Evolutionary conservation across 1,139 yeast genomes (phyloP), one percentile per base, ranked within the genome.

Genomic region (Lodderomyces beijingensis): DNA sequence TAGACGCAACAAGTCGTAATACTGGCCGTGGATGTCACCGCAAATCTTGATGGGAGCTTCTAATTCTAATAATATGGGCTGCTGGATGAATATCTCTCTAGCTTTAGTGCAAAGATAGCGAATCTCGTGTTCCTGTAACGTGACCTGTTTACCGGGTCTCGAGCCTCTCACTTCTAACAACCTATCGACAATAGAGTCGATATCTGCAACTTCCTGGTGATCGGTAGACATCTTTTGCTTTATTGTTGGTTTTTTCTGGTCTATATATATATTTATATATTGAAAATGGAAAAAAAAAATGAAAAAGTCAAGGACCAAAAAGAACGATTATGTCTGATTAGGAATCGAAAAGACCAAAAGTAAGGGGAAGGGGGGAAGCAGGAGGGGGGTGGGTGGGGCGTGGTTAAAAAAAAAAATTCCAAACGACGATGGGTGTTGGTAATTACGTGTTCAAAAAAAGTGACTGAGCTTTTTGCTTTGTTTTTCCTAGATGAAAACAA

Each of bases 21-120:
- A 91, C 64, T 91, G 98, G 39, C 97, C 97, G 60, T 91, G 98
- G 52, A 91, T 88, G 60, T 91, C 98, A 59, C 97, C 97, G 65
- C 82, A 68, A 46, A 81, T 81, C 63, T 91, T 91, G 55, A 91
- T 89, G 36, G 98, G 98, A 17, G 98, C 97, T 62, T 89, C 97
- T 48, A 91, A 76, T 59, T 91, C 97, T 50, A 91, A 71, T 49
- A 91, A 70, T 47, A 91, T 91, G 34, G 98, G 98, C 64, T 91
- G 98, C 61, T 87, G 95, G 58, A 91, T 91, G 62, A 91, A 89
- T 52, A 91, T 91, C 59, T 93, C 96, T 63, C 98, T 79, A 22
- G 98, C 97, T 63, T 88, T 89, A 44, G 96, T 89, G 69, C 98
- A 91, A 44, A 91, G 79, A 64, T 77, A 91, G 52, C 95, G 82